A percentile compares a stretch with the other conserved stretches of the same genome.
phyloP scores from a whole-genome alignment of 768 basidiomycete genomes.

The Lepiota brunneoincarnata region DNA sequence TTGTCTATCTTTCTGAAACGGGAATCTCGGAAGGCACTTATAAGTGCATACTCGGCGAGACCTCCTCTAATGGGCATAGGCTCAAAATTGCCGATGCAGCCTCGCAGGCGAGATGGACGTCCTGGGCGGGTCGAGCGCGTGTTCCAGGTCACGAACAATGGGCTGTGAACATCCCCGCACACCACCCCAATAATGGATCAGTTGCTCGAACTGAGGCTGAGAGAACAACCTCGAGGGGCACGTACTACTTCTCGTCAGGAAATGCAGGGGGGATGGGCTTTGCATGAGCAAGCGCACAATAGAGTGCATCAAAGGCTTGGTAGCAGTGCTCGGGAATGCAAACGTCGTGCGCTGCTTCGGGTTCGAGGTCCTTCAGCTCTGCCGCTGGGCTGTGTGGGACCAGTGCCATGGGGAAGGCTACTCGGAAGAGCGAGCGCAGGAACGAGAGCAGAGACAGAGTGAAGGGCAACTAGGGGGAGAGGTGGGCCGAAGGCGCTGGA shows the following conservation, averaged over 20 bases:
- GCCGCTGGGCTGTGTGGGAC: constrained; percentile 48
- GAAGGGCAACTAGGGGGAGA: constrained; percentile 4
- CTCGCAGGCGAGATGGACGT: constrained; percentile 65
- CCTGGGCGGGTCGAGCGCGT: constrained; percentile 60
- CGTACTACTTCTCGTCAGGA: constrained; percentile 76
- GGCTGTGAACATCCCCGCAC: constrained; percentile 42
- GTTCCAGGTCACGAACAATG: constrained; percentile 98
- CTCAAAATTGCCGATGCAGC: constrained; percentile 95
- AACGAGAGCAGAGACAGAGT: constrained; percentile 11
- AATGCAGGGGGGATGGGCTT: constrained; percentile 61
- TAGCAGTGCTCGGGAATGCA: constrained; percentile 78
- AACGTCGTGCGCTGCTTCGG: constrained; percentile 33
- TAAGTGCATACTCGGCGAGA: constrained; percentile 85
- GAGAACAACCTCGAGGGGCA: constrained; percentile 9
- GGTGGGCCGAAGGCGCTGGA: not conserved
- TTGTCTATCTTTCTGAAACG: constrained; percentile 80
- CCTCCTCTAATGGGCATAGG: constrained; percentile 72
- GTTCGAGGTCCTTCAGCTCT: constrained; percentile 27
- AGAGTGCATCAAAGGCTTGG: constrained; percentile 78
- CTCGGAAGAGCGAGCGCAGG: constrained; percentile 9
- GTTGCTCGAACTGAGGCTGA: not conserved
- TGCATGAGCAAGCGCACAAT: constrained; percentile 66
- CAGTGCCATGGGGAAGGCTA: constrained; percentile 47
- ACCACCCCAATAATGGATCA: constrained; percentile 3
- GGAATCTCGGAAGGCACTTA: constrained; percentile 86